These are phyloP conservation scores for Sarcodon aspratus DNA, from an alignment of 768 basidiomycete species.

Conservation along the genomic window DNA sequence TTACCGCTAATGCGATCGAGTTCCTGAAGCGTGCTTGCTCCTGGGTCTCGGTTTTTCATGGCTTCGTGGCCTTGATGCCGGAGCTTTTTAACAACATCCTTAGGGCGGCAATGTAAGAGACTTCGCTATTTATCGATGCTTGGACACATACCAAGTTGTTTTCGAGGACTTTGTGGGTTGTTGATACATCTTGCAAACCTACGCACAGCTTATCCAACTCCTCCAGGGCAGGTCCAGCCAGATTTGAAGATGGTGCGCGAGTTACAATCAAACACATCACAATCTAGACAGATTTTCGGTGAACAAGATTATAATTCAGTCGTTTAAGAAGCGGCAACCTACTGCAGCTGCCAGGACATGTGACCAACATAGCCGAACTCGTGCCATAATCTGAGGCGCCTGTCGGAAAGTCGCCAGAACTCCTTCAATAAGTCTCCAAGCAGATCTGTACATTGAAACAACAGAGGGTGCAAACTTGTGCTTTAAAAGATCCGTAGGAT, in stretches of 20 bases:
- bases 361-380: slow-evolving; percentile 52
- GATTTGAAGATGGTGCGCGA: slow-evolving; percentile 22
- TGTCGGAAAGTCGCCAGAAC: slow-evolving; percentile 30
- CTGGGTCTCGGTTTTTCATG: slow-evolving; percentile 10
- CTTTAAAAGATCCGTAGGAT: slow-evolving; percentile 40
- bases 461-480: slow-evolving; percentile 62
- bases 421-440: slow-evolving; percentile 50
- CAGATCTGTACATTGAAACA: slow-evolving; percentile 60
- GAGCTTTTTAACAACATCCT: slow-evolving; percentile 19
- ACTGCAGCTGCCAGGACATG: slow-evolving; percentile 56
- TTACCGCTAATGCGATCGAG: slow-evolving; percentile 22
- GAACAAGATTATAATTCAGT: neutral
- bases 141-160: slow-evolving; percentile 13
- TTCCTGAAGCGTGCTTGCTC: slow-evolving; percentile 9
- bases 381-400: slow-evolving; percentile 28
- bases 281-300: slow-evolving; percentile 22
- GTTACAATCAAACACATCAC: slow-evolving; percentile 26
- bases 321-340: slow-evolving; percentile 13
- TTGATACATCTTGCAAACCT: slow-evolving; percentile 18
- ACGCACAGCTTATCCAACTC: slow-evolving; percentile 21
- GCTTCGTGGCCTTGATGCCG: slow-evolving; percentile 19
- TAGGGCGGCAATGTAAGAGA: neutral
- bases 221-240: slow-evolving; percentile 22
- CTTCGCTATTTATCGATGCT: neutral
- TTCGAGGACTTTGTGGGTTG: slow-evolving; percentile 12